Evolutionary conservation across 2,329 filamentous ascomycete genomes (phyloP).

Genomic region (Monilinia laxa): DNA sequence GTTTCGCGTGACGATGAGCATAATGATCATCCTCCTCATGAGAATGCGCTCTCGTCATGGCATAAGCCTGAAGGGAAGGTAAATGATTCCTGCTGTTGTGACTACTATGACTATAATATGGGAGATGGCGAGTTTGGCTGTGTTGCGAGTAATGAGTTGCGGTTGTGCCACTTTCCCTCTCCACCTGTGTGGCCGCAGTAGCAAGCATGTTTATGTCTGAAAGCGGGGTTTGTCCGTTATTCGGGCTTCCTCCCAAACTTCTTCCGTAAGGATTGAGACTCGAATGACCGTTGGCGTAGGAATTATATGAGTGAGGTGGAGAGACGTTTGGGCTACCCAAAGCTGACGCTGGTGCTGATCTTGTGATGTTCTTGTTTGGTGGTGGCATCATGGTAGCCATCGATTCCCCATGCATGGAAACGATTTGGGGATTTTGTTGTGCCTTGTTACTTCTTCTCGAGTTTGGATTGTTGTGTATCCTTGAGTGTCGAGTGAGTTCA

Average conservation of each 20-base stretch:
- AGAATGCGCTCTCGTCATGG: conserved; percentile 88
- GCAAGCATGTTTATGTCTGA: conserved; percentile 59
- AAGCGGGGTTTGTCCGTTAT: conserved; percentile 34
- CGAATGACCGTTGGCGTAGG: conserved; percentile 54
- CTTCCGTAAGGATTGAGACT: conserved; percentile 52
- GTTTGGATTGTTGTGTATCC: conserved; percentile 99
- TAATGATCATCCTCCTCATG: conserved; percentile 78
- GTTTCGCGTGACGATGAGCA: conserved; percentile 74
- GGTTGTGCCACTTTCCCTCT: conserved; percentile 51
- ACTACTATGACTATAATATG: conserved; percentile 52
- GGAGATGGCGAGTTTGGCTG: conserved; percentile 52
- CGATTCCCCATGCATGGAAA: conserved; percentile 51
- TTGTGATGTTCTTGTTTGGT: conserved; percentile 75
- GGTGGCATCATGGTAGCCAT: conserved; percentile 73
- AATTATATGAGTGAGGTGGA: conserved; percentile 85
- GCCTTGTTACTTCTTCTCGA: conserved; percentile 90
- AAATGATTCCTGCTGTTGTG: conserved; percentile 48
- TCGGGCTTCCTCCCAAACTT: conserved; percentile 45
- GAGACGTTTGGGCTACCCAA: conserved; percentile 93
- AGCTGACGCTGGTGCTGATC: conserved; percentile 84
- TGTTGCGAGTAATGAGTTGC: conserved; percentile 39
- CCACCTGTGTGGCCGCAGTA: conserved; percentile 60
- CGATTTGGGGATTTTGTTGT: conserved; percentile 48
- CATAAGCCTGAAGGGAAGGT: conserved; percentile 70
- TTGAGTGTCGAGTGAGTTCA: conserved; percentile 92